Evolutionary conservation across 2,329 filamentous ascomycete genomes (phyloP).

Genomic region (Trichoderma sp.): DNA sequence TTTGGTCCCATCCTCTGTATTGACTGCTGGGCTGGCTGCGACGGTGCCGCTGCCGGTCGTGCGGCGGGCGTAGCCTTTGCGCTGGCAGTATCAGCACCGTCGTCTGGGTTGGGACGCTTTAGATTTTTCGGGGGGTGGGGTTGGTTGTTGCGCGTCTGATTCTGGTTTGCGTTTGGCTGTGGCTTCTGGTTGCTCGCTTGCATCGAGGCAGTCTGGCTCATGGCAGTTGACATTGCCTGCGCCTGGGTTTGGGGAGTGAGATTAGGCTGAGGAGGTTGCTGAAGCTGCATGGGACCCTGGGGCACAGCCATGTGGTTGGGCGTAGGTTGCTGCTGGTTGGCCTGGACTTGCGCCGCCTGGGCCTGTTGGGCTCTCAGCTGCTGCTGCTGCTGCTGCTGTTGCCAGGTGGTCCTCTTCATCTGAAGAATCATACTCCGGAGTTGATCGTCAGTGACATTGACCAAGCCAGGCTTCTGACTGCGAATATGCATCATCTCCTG

Average conservation of each 20-base stretch:
- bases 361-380: conserved; percentile 35
- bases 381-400: conserved; percentile 31
- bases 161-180: conserved; percentile 25
- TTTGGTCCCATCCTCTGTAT: conserved; percentile 27
- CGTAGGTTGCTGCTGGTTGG: conserved; percentile 36
- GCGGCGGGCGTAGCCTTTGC: conserved; percentile 23
- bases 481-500: conserved; percentile 36
- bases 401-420: conserved; percentile 35
- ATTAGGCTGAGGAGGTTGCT: conserved; percentile 48
- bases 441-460: conserved; percentile 34
- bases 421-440: conserved; percentile 31
- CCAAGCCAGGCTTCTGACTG: conserved; percentile 26
- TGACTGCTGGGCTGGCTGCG: conserved; percentile 25
- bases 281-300: conserved; percentile 51
- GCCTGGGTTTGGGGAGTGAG: conserved; percentile 38
- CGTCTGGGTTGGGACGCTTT: conserved; percentile 51
- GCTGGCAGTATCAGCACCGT: conserved; percentile 33
- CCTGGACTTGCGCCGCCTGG: conserved; percentile 35
- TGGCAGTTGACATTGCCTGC: conserved; percentile 39
- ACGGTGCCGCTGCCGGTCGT: conserved; percentile 26
- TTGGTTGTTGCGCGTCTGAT: conserved; percentile 28
- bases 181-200: conserved; percentile 32
- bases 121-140: conserved; percentile 40
- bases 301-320: conserved; percentile 43
- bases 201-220: conserved; percentile 40